Conservation (phyloP, 352 stramenopile species). For the Pythium oligandrum region DNA sequence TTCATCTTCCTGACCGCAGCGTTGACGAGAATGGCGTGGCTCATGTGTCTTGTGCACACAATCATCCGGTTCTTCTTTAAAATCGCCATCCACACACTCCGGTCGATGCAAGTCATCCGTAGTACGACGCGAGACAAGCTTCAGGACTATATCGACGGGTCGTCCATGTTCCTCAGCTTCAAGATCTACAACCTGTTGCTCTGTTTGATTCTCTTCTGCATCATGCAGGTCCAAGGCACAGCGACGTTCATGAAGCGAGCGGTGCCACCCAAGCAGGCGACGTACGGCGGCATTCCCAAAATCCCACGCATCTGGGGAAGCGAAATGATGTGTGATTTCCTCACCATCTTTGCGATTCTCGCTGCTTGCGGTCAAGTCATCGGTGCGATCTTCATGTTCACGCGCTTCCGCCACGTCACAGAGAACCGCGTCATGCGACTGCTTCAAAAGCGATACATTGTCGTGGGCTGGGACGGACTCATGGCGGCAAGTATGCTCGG, state of each 20-base stretch:
- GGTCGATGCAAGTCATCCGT: conserved; percentile 28
- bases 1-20: conserved; percentile 54
- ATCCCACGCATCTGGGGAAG: conserved; percentile 40
- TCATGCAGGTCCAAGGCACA: conserved; percentile 28
- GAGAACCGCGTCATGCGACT: conserved; percentile 42
- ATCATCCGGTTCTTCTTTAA: conserved; percentile 27
- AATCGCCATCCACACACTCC: conserved; percentile 22
- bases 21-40: conserved; percentile 48
- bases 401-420: conserved; percentile 29
- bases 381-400: conserved; percentile 26
- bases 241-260: conserved; percentile 43
- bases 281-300: conserved; percentile 32
- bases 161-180: conserved; percentile 46
- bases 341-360: conserved; percentile 31
- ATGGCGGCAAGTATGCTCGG: conserved; percentile 30
- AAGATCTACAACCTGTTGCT: conserved; percentile 54
- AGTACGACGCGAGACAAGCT: conserved; percentile 24
- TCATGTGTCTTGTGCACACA: conserved; percentile 52
- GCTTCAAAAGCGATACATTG: conserved; percentile 41
- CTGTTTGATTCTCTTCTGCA: conserved; percentile 32
- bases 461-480: conserved; percentile 45
- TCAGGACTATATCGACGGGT: conserved; percentile 44
- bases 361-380: conserved; percentile 22
- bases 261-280: conserved; percentile 22
- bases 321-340: conserved; percentile 54